These are phyloP conservation scores for Fomitopsis pinicola DNA, from an alignment of 1,284 basidiomycete species.

Conservation along the genomic window DNA sequence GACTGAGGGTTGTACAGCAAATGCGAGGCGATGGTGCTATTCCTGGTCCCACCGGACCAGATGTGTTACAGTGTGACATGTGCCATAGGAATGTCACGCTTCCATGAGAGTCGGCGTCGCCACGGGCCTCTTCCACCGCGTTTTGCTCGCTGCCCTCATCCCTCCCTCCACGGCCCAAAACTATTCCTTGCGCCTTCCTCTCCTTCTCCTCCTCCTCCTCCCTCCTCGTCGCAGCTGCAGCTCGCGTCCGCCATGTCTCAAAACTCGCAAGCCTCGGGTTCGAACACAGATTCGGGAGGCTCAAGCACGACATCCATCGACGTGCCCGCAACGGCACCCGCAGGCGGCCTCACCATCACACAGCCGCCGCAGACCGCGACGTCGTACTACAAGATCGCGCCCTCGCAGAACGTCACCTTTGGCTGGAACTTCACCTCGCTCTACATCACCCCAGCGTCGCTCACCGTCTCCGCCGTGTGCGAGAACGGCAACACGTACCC, in stretches of 20 bases:
- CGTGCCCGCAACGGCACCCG: conserved; percentile 55
- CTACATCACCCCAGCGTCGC: conserved; percentile 57
- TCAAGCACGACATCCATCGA: not conserved
- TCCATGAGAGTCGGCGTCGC: not conserved
- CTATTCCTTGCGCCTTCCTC: conserved; percentile 8
- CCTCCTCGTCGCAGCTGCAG: not conserved
- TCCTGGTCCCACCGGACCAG: not conserved
- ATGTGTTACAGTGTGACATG: not conserved
- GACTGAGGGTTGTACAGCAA: too few relatives aligned
- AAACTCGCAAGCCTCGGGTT: conserved; percentile 24
- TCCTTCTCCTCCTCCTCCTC: not conserved
- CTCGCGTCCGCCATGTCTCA: not conserved
- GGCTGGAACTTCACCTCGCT: conserved; percentile 88
- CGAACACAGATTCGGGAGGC: not conserved
- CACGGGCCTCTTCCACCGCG: not conserved
- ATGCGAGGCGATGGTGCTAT: not conserved
- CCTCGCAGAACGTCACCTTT: conserved; percentile 74
- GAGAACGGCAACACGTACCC: conserved; percentile 87
- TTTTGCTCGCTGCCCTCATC: conserved; percentile 1
- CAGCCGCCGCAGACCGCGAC: conserved; percentile 76
- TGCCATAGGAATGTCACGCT: not conserved
- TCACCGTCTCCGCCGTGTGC: conserved; percentile 82
- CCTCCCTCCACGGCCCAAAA: conserved; percentile 41
- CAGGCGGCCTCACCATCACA: conserved; percentile 68
- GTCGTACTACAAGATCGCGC: conserved; percentile 88